Evolutionary conservation across 2,329 filamentous ascomycete genomes (phyloP).

Genomic region (Davidsoniella eucalypti): DNA sequence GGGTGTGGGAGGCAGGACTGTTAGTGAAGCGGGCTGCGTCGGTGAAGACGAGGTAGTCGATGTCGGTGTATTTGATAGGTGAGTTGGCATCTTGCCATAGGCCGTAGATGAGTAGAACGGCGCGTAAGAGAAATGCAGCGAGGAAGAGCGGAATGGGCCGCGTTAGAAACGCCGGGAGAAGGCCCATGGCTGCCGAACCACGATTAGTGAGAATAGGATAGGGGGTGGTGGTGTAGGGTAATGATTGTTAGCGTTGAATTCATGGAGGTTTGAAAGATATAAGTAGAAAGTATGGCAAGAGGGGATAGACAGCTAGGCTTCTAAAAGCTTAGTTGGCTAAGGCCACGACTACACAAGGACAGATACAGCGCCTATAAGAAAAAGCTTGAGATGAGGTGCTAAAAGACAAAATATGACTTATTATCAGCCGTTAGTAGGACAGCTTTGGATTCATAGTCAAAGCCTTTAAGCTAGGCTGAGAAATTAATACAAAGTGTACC

Average conservation of each 20-base stretch:
- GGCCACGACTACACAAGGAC: too few relatives aligned
- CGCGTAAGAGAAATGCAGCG: conserved; percentile 47
- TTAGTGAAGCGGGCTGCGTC: conserved; percentile 71
- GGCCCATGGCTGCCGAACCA: conserved; percentile 2
- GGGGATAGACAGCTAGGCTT: too few relatives aligned
- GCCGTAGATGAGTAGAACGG: conserved; percentile 67
- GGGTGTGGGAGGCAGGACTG: conserved; percentile 28
- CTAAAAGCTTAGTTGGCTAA: too few relatives aligned
- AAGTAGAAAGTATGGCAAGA: too few relatives aligned
- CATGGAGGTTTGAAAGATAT: too few relatives aligned
- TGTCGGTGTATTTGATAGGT: conserved; percentile 93
- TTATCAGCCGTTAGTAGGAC: too few relatives aligned
- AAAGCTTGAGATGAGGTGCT: background rate
- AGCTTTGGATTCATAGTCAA: too few relatives aligned
- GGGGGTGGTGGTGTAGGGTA: background rate
- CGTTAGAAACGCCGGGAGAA: conserved; percentile 8
- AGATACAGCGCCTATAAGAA: too few relatives aligned
- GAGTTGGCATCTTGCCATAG: conserved; percentile 85
- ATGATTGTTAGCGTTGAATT: background rate
- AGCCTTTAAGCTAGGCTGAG: too few relatives aligned
- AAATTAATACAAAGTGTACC: too few relatives aligned
- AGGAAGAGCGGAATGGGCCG: conserved; percentile 29
- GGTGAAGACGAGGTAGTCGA: conserved; percentile 97
- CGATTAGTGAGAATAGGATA: background rate
- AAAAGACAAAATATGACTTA: background rate